Evolutionary conservation across 352 stramenopile species (phyloP), one percentile per base, ranked within the genome.

Genomic region (Peronospora farinosa): DNA sequence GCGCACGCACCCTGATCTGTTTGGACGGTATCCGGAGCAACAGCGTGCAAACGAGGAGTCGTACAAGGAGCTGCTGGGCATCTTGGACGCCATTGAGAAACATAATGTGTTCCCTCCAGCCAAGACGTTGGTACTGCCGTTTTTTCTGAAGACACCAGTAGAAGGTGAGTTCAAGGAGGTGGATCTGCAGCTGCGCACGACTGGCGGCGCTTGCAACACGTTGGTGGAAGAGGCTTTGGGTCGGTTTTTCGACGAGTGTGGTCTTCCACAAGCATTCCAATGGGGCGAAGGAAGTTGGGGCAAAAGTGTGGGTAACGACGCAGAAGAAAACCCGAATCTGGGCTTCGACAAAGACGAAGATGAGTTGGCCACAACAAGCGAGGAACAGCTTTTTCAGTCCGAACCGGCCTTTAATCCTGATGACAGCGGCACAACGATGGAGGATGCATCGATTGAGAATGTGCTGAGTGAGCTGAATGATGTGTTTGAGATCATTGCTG

Each of bases 51-150:
- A 89, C 70, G 77, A 81, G 40, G 71, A 69, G 53, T 86, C 74
- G 58, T 89, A 89, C 67, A 86, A 86, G 55, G 78, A 89, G 57
- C 65, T 89, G 33, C 68, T 89, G 64, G 78, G 78, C 49, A 89
- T 89, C 45, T 54, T 89, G 49, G 75, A 86, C 57, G 77, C 78
- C 49, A 86, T 89, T 59, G 70, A 86, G 50, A 85, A 84, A 56
- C 67, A 84, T 63, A 83, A 86, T 51, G 73, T 84, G 62, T 89
- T 85, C 44, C 78, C 78, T 50, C 73, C 74, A 12, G 74, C 78
- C 45, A 86, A 86, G 68, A 81, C 67, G 45, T 65, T 86, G 39
- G 58, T 69, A 48, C 54, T 88, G 51, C 74, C 74, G 31, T 88
- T 88, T 56, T 88, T 65, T 47, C 49, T 88, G 43, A 84, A 82